Conservation (phyloP, 2,329 filamentous ascomycete genomes). For the Septoria petroselini region DNA sequence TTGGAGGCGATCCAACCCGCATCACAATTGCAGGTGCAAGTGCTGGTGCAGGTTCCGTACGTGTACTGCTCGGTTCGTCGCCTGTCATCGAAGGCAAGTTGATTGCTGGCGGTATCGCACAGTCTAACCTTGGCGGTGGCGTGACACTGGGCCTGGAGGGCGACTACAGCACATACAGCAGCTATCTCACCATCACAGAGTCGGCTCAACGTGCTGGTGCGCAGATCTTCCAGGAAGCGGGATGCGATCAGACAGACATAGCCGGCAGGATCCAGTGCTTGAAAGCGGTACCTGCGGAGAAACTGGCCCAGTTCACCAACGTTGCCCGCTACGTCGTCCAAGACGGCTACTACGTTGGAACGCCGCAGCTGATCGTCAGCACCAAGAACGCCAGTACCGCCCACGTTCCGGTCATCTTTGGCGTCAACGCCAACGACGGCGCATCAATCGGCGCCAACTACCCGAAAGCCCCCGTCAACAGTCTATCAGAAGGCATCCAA, state of each 20-base stretch:
- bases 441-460: slow-evolving; percentile 51
- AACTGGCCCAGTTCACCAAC: slow-evolving; percentile 42
- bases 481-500: slow-evolving; percentile 45
- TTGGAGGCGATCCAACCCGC: slow-evolving; percentile 34
- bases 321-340: slow-evolving; percentile 56
- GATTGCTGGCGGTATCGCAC: slow-evolving; percentile 48
- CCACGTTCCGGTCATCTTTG: slow-evolving; percentile 56
- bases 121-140: slow-evolving; percentile 56
- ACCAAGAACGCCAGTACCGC: slow-evolving; percentile 46
- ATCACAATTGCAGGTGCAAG: slow-evolving; percentile 50
- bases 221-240: slow-evolving; percentile 51
- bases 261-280: slow-evolving; percentile 54
- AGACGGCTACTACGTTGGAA: slow-evolving; percentile 56
- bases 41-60: slow-evolving; percentile 56
- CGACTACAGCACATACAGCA: slow-evolving; percentile 57
- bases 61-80: slow-evolving; percentile 53
- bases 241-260: slow-evolving; percentile 50
- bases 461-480: slow-evolving; percentile 45
- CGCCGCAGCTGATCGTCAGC: slow-evolving; percentile 48
- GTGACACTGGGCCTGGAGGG: slow-evolving; percentile 54
- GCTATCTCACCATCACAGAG: slow-evolving; percentile 57
- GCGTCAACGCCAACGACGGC: slow-evolving; percentile 55
- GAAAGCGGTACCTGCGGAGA: slow-evolving; percentile 46
- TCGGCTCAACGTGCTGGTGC: slow-evolving; percentile 50
- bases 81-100: slow-evolving; percentile 45